Conservation (phyloP, 768 basidiomycete species). For the Xerocomellus amylosporus region DNA sequence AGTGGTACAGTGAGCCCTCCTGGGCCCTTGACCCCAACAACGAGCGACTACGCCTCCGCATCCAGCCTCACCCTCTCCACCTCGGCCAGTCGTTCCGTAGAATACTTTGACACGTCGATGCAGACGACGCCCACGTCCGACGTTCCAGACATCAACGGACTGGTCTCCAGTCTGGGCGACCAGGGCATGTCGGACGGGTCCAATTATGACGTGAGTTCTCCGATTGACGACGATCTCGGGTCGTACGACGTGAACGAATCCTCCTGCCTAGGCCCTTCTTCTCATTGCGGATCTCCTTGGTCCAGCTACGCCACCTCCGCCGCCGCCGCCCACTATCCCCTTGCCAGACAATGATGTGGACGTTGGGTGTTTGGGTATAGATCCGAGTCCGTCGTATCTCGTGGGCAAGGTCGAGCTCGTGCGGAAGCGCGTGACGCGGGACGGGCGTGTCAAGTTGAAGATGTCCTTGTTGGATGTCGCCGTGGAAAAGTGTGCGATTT, state of each 20-base stretch:
- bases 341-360: conserved; percentile 10
- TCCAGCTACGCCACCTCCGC: conserved; percentile 37
- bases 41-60: conserved; percentile 25
- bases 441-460: conserved; percentile 73
- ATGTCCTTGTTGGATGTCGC: conserved; percentile 56
- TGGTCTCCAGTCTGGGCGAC: conserved; percentile 55
- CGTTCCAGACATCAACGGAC: conserved; percentile 61
- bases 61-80: conserved; percentile 30
- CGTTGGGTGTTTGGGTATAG: not conserved
- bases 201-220: conserved; percentile 62
- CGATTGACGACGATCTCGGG: conserved; percentile 21
- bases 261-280: conserved; percentile 48
- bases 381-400: conserved; percentile 20
- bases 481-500: conserved; percentile 73
- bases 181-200: conserved; percentile 43
- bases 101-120: conserved; percentile 28
- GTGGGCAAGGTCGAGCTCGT: conserved; percentile 52
- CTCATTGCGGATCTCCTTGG: conserved; percentile 63
- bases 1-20: conserved; percentile 33
- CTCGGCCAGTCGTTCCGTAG: conserved; percentile 21
- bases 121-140: conserved; percentile 31
- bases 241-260: conserved; percentile 22
- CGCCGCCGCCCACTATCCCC: not conserved
- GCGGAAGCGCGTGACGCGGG: conserved; percentile 54
- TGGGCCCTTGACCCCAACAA: conserved; percentile 32